Evolutionary conservation across 192 early-diverging fungal genomes (phyloP).

Genomic region (Coemansia sp.): DNA sequence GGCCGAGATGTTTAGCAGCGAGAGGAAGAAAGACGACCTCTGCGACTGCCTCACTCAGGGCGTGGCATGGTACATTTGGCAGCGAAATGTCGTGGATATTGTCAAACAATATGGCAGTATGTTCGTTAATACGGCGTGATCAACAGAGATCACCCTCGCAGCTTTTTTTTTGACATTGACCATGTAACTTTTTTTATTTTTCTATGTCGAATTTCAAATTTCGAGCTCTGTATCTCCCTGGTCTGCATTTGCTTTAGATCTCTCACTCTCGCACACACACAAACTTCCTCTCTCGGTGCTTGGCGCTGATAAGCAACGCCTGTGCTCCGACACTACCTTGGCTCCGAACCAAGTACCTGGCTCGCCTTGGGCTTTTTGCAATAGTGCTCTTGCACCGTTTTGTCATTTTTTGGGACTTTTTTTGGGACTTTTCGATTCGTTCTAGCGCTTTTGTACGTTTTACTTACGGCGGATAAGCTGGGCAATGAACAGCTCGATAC

Average conservation of each 20-base stretch:
- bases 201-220: background rate
- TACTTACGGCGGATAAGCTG: background rate
- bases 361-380: background rate
- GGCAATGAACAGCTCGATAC: constrained; percentile 16
- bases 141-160: background rate
- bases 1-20: constrained; percentile 31
- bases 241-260: background rate
- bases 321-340: background rate
- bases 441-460: background rate
- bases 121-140: background rate
- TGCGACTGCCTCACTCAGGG: constrained; percentile 52
- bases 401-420: constrained; percentile 3
- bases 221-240: background rate
- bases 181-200: constrained; percentile 14
- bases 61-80: constrained; percentile 50
- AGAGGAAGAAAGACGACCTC: constrained; percentile 51
- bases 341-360: background rate
- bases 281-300: background rate
- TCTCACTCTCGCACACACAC: background rate
- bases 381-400: background rate
- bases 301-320: background rate
- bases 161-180: background rate
- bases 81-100: constrained; percentile 18
- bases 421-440: background rate
- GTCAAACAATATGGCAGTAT: constrained; percentile 25